Base-by-base conservation (phyloP, 2,329 filamentous ascomycete genomes). In the Pseudogymnoascus sp. region DNA sequence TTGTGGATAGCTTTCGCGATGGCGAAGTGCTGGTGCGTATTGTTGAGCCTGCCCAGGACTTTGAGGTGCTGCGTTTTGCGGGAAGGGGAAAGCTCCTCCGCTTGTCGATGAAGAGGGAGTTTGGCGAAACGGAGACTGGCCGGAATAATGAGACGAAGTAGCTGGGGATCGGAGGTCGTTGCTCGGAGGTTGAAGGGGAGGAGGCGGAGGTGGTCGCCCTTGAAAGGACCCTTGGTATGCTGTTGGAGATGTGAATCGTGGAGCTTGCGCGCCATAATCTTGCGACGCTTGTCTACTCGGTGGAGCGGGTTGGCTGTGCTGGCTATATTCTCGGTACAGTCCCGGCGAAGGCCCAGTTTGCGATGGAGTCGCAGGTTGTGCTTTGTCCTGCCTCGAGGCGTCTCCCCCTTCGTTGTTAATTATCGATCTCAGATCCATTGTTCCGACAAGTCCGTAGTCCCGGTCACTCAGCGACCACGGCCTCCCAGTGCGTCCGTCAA, bases 371-470 rank as follows among this genome's bases (percentile, higher is more conserved):
- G 70, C 68, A 36, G 72, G 71, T n/a, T 69, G 62, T 59, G 67
- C 64, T 64, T 66, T 68, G 63, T 70, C 60, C 18, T 62, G 52
- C 67, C 40, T 64, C 40, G 66, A 66, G 61, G 61, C 63, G 61
- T 71, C 70, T 13, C 67, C 70, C 62, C 67, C 69, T 65, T 73
- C 71, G 27, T 63, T 76, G 70, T 80, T 80, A 74, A 81, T 78
- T 68, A 81, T 80, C 61, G 77, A 79, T 71, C 78, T 76, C 70
- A 81, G 75, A 72, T 81, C 79, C 79, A 81, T 81, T 69, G 70
- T 55, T 55, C 29, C 48, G 48, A 55, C 48, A 55, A 55, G 48
- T 55, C 48, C 48, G 48, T 55, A 33, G 48, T 55, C 48, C 48
- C n/a, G 25, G n/a, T 55, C 48, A 55, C 48, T 55, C n/a, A 55